Base-by-base conservation (phyloP, 306 rosid species). In the Cicer cuneatum region DNA sequence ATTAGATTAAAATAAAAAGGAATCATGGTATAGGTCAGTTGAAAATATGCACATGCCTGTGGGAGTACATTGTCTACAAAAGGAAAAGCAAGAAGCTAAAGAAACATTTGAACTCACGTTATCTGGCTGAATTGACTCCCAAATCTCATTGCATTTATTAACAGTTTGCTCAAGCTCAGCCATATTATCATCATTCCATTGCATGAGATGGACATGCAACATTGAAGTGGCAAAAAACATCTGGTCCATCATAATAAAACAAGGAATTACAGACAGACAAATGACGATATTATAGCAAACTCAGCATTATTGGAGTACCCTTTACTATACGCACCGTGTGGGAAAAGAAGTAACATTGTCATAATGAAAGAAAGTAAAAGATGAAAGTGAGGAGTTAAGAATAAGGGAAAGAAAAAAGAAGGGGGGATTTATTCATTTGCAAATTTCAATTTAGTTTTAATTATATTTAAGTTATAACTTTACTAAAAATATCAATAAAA, bases 161-260 rank as follows among this genome's bases (percentile, higher is more conserved):
- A 86, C 97, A 79, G 98, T 94, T 63, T 78, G 97, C 85, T 87
- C 90, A 67, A 93, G 97, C 85, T 87, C 90, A 64, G 91, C 97
- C 76, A 88, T 71, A 46, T 54, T 86, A 75, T 83, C 90, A 81
- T 89, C 92, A 37, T 89, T 87, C 98, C 98, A 93, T 86, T 88
- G 96, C 96, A 93, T 91, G 60, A 93, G 96, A 79, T 87, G 92
- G 77, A 91, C 97, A 38, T 93, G 98, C 82, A 93, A 85, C 75
- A 88, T 86, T 69, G 91, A 89, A 69, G 98, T 88, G 56, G 94
- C 97, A 68, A 93, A 93, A 83, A 93, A 93, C 98, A 93, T 93
- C 97, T 93, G 85, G 65, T 48, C 47, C 81, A 85, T 72, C n/a
- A 66, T 43, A 21, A 80, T 54, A 70, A 79, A 83, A 49, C 39